A percentile compares a stretch with the other conserved stretches of the same genome.
These are phyloP conservation scores for Raphanus sativus DNA, from an alignment of 345 rosid species.

Conservation along the genomic window DNA sequence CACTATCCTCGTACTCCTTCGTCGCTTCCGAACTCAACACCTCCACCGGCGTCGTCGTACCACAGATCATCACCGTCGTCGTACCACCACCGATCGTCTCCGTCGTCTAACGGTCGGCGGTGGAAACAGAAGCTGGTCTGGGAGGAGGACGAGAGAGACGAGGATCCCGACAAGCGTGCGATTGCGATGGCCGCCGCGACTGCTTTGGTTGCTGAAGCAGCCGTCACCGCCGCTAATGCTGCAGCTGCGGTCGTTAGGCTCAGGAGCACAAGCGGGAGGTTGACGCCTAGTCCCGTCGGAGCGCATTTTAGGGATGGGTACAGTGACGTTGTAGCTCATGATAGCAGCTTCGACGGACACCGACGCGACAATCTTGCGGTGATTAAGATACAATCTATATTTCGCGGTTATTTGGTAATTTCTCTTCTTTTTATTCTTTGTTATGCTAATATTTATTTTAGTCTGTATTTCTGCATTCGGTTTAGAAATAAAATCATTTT, in stretches of 20 bases:
- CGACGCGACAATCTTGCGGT: slow-evolving; percentile 49
- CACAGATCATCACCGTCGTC: slow-evolving; percentile 20
- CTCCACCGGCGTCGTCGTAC: slow-evolving; percentile 1
- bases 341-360: slow-evolving; percentile 23
- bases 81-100: background rate
- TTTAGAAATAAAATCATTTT: background rate
- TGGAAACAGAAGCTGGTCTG: slow-evolving; percentile 17
- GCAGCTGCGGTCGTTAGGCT: slow-evolving; percentile 74
- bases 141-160: slow-evolving; percentile 24
- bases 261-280: slow-evolving; percentile 68
- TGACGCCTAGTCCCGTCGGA: slow-evolving; percentile 22
- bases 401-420: slow-evolving; percentile 85
- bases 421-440: background rate
- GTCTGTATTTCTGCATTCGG: background rate
- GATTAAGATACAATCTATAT: slow-evolving; percentile 73
- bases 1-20: background rate
- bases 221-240: slow-evolving; percentile 72
- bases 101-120: slow-evolving; percentile 6
- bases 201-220: slow-evolving; percentile 76
- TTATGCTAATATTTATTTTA: background rate
- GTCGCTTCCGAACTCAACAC: background rate
- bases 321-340: slow-evolving; percentile 29
- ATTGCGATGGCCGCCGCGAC: slow-evolving; percentile 79
- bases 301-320: slow-evolving; percentile 15
- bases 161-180: slow-evolving; percentile 53